A percentile compares a stretch with the other conserved stretches of the same genome.
Conservation (phyloP, 257 asterid species). For the Solanum lycopersicoides region DNA sequence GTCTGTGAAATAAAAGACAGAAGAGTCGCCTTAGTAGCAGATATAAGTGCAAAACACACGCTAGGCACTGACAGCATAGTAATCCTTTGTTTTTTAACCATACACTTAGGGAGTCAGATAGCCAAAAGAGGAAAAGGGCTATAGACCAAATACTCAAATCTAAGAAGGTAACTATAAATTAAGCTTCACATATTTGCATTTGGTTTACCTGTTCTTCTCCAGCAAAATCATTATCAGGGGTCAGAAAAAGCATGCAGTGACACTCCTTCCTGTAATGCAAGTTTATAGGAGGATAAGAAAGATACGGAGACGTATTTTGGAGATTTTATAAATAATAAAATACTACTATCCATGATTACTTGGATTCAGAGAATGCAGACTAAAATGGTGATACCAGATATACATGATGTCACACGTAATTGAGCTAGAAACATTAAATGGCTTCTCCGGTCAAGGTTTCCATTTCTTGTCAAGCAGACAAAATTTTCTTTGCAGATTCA, state of each 20-base stretch:
- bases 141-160: neutral
- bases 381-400: neutral
- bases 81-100: neutral
- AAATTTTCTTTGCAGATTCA: neutral
- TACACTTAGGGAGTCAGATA: neutral
- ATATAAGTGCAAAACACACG: neutral
- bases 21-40: neutral
- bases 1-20: conserved; percentile 31
- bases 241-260: conserved; percentile 94
- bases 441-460: neutral
- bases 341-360: neutral
- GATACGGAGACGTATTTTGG: neutral
- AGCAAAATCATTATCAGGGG: conserved; percentile 86
- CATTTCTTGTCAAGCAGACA: neutral
- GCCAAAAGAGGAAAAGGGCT: neutral
- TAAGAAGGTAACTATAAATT: neutral
- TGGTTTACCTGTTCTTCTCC: conserved; percentile 76
- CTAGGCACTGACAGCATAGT: neutral
- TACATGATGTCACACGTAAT: neutral
- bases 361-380: neutral
- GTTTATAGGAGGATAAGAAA: neutral
- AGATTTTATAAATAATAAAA: neutral
- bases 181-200: neutral
- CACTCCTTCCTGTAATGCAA: conserved; percentile 64
- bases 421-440: neutral